Conservation (phyloP, 768 basidiomycete genomes). For the Xerocomus potaroensis region DNA sequence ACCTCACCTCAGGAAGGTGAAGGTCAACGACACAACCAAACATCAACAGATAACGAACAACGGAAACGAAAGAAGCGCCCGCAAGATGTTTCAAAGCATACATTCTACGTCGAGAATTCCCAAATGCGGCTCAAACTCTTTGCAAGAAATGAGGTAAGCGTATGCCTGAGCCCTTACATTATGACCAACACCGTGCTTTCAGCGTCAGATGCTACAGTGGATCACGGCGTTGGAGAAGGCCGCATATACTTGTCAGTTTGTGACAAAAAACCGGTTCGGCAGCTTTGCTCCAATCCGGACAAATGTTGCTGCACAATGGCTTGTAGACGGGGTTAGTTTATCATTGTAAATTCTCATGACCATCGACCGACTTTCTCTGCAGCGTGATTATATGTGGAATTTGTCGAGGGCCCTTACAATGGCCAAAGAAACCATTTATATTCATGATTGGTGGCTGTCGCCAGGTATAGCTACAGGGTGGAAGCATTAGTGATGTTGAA, state of each 20-base stretch:
- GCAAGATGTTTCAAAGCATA: conserved; percentile 82
- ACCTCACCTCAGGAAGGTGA: conserved; percentile 11
- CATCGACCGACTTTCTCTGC: conserved; percentile 5
- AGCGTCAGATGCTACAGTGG: conserved; percentile 98
- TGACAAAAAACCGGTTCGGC: conserved; percentile 79
- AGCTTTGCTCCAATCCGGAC: conserved; percentile 91
- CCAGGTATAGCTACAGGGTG: conserved; percentile 50
- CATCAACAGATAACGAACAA: conserved; percentile 32
- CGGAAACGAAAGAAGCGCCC: conserved; percentile 45
- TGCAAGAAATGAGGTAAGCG: conserved; percentile 75
- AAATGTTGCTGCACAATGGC: conserved; percentile 96
- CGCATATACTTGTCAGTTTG: conserved; percentile 72
- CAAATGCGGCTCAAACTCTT: conserved; percentile 85
- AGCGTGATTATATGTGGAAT: conserved; percentile 99
- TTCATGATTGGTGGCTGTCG: conserved; percentile 98
- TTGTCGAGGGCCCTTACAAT: conserved; percentile 85
- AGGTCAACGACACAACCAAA: conserved; percentile 17
- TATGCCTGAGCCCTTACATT: neutral
- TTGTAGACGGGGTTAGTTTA: conserved; percentile 85
- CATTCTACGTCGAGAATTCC: conserved; percentile 89
- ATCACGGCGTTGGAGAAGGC: conserved; percentile 86
- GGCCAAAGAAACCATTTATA: conserved; percentile 85
- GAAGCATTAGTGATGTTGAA: neutral
- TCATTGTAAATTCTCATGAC: neutral
- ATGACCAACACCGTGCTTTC: conserved; percentile 3